A percentile compares a stretch with the other conserved stretches of the same genome.
phyloP scores from a whole-genome alignment of 345 rosid genomes.

The Moricandia arvensis region DNA sequence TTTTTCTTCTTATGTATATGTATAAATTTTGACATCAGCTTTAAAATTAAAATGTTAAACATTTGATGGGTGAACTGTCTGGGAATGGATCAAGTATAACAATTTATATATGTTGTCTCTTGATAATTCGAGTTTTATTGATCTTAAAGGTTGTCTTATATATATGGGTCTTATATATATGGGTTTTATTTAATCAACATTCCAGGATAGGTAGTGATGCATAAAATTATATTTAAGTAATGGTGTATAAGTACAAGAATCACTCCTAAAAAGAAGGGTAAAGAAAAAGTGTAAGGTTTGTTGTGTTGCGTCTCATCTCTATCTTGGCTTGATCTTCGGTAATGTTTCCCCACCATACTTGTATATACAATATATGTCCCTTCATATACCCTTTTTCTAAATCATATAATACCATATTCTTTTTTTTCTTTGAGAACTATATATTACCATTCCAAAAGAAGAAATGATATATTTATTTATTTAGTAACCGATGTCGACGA shows the following conservation, averaged over 20 bases:
- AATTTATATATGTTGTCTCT: background rate
- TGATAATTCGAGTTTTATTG: background rate
- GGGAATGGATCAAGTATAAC: conserved; percentile 2
- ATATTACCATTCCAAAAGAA: conserved; percentile 13
- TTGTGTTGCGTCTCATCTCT: conserved; percentile 50
- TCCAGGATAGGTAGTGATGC: conserved; percentile 13
- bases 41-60: background rate
- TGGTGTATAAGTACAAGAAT: conserved; percentile 30
- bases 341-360: conserved; percentile 54
- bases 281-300: conserved; percentile 69
- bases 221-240: background rate
- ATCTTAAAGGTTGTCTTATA: background rate
- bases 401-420: too few species aligned
- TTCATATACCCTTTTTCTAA: background rate
- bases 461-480: background rate
- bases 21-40: background rate
- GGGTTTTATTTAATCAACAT: background rate
- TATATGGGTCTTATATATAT: background rate
- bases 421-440: too few species aligned
- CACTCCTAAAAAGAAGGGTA: conserved; percentile 52
- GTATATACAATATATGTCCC: background rate
- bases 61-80: background rate
- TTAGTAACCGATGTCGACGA: conserved; percentile 18
- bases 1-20: background rate
- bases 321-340: conserved; percentile 36